Evolutionary conservation across 768 basidiomycete species (phyloP), one percentile per base, ranked within the genome.

Genomic region (Mycena haematopus): DNA sequence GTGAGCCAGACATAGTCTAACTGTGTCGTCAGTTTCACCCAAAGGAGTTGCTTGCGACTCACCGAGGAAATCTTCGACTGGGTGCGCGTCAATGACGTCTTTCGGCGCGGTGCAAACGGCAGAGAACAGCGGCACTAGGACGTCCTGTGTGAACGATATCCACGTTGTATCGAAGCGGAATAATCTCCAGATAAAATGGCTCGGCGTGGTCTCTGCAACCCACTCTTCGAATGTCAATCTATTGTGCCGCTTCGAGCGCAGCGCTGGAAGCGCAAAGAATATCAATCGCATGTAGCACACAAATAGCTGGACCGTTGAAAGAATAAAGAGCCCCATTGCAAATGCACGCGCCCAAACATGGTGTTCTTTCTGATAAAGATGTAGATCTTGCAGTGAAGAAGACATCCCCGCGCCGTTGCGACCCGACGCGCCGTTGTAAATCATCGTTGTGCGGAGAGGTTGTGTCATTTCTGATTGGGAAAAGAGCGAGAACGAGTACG

Each of bases 1-100:
- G 89, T 91, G 6, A 85, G 74, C 80, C 86, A 88, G 58, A 90
- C 79, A 72, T 91, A 93, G 70, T 91, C 89, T 90, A 27, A 44
- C 50, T 47, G 21, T 25, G 27, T 21, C 40, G 22, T 52, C 14
- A 31, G 46, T 36, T 24, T 27, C 13, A 6, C n/a, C 25, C 15
- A n/a, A 50, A 13, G 40, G 22, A 56, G 38, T 40, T 45, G 51
- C 58, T 24, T 56, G 70, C 31, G 8, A 33, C 84, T 27, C 65
- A 86, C 89, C 90, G 19, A 92, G 79, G 58, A 91, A 76, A 64
- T 88, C 84, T 53, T 86, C 84, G 0, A 84, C 80, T 1, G 89
- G 90, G 68, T 91, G 84, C 1, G 76, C 72, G 52, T 81, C 72
- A 0, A 91, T 77, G 60, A 84, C 84, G 11, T 80, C 76, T 44